These are phyloP conservation scores for Cystobasidiopsis lactophilus DNA, from an alignment of 768 basidiomycete species.

Conservation along the genomic window DNA sequence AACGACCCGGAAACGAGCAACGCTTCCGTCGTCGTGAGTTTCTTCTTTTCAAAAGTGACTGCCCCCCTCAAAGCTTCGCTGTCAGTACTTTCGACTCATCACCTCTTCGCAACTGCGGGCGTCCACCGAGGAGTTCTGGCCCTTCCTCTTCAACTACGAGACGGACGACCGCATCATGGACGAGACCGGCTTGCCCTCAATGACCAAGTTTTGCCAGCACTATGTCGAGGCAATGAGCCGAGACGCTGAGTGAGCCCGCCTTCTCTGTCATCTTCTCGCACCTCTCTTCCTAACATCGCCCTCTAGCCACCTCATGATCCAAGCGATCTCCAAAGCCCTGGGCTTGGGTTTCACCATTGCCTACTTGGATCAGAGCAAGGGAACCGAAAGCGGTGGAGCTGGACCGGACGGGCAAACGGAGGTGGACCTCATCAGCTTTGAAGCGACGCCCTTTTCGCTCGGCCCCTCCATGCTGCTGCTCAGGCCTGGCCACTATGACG, in stretches of 20 bases:
- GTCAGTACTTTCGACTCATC: slow-evolving; percentile 56
- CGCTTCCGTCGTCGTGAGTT: slow-evolving; percentile 29
- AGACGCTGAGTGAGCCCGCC: slow-evolving; percentile 49
- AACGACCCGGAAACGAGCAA: slow-evolving; percentile 28
- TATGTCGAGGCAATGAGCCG: slow-evolving; percentile 39
- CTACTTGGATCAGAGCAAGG: not conserved
- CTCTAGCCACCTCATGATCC: not conserved
- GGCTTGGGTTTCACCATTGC: not conserved
- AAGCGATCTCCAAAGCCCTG: not conserved
- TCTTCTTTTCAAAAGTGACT: slow-evolving; percentile 23
- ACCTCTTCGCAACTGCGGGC: slow-evolving; percentile 60
- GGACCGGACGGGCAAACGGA: not conserved
- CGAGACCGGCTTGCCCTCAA: not conserved
- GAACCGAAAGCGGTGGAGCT: not conserved
- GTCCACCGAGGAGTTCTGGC: slow-evolving; percentile 38
- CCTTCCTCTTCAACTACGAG: slow-evolving; percentile 56
- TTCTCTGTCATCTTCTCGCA: not conserved
- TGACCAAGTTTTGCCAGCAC: slow-evolving; percentile 38
- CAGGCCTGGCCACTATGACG: not conserved
- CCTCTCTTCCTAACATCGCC: not conserved
- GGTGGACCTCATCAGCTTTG: not conserved
- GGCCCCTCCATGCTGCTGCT: not conserved
- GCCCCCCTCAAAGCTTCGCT: too few relatives aligned
- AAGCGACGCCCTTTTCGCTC: not conserved
- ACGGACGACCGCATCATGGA: slow-evolving; percentile 33